Evolutionary conservation across 108 stramenopile genomes (phyloP).

Genomic region (Pseudonitzschia pungens): DNA sequence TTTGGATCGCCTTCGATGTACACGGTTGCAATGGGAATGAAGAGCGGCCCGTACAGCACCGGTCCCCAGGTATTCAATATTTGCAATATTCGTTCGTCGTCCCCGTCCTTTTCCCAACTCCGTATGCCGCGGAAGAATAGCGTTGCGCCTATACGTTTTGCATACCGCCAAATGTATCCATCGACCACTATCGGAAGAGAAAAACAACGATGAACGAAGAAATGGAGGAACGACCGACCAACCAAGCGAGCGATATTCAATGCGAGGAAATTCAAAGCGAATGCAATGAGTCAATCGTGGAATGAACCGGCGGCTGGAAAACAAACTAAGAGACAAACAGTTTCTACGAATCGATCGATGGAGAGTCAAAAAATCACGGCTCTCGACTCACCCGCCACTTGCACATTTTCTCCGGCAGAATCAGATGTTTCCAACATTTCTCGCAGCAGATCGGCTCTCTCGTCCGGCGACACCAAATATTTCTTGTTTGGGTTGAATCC

Average conservation of each 20-base stretch:
- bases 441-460: conserved; percentile 58
- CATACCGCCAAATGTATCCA: conserved; percentile 87
- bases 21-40: conserved; percentile 65
- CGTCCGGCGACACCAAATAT: conserved; percentile 69
- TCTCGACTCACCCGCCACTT: conserved; percentile 62
- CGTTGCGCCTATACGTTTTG: conserved; percentile 49
- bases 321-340: background rate
- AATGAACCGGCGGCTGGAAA: background rate
- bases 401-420: conserved; percentile 45
- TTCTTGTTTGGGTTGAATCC: conserved; percentile 80
- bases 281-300: background rate
- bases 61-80: conserved; percentile 75
- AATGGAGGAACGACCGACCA: background rate
- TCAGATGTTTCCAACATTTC: conserved; percentile 23
- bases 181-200: conserved; percentile 46
- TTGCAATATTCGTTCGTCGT: conserved; percentile 69
- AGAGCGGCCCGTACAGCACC: conserved; percentile 47
- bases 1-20: conserved; percentile 81
- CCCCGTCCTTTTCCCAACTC: conserved; percentile 81
- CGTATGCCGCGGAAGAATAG: conserved; percentile 83
- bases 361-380: background rate
- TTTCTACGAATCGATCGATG: background rate
- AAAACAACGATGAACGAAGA: background rate
- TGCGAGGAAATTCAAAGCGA: background rate
- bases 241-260: too few relatives aligned